A percentile compares a stretch with the other conserved stretches of the same genome.
Evolutionary conservation across 345 rosid genomes (phyloP).

Genomic region (Eucalyptus viminalis): DNA sequence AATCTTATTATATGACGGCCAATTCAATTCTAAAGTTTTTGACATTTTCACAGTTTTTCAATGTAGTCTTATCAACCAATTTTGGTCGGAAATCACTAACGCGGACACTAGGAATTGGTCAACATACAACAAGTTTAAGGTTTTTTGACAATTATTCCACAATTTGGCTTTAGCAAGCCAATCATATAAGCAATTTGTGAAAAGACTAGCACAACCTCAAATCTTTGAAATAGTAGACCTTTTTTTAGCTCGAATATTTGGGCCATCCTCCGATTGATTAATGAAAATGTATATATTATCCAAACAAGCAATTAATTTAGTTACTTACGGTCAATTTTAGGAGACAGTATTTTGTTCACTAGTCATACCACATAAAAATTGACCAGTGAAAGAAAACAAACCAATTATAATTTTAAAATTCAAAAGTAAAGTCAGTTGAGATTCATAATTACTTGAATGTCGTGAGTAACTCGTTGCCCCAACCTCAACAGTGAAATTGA

Average conservation of each 20-base stretch:
- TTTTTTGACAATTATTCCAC: background rate
- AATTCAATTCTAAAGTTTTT: background rate
- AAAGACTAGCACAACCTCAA: background rate
- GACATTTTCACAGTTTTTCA: background rate
- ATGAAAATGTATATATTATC: background rate
- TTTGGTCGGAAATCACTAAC: background rate
- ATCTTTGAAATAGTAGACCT: background rate
- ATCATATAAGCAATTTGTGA: background rate
- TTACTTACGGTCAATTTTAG: background rate
- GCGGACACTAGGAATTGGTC: background rate
- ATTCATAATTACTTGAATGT: background rate
- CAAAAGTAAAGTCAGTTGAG: background rate
- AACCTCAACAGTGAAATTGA: background rate
- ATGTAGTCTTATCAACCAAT: background rate
- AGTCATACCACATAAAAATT: background rate
- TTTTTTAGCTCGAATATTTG: background rate
- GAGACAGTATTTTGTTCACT: background rate
- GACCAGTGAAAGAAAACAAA: background rate
- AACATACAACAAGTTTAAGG: background rate
- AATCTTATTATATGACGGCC: background rate
- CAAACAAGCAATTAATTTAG: background rate
- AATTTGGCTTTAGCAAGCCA: background rate
- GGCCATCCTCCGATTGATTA: background rate
- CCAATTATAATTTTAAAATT: background rate
- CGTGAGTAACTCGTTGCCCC: background rate